Base-by-base conservation (phyloP, 768 basidiomycete species). In the Mycena galericulata region DNA sequence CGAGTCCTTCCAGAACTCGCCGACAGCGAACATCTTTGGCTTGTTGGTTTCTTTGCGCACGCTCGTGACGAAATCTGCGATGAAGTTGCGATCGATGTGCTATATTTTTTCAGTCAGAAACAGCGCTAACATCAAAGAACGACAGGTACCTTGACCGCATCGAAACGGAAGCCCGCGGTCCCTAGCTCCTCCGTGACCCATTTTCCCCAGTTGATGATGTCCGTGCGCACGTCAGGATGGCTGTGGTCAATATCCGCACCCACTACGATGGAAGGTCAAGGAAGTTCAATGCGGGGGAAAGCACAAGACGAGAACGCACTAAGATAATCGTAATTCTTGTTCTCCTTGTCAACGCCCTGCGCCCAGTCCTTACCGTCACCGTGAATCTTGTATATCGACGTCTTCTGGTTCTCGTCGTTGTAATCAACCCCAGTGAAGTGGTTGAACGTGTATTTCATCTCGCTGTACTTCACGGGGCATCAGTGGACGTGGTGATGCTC, bases 341-440 rank as follows among this genome's bases (percentile, higher is more conserved):
- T 82, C 77, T 92, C 90, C 3, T 81, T 79, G 72, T 91, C 90
- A 10, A 92, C 91, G 46, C 79, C 81, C 1, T 74, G 76, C 3
- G 90, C 90, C 91, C 91, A 92, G 27, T 84, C 83, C 74, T 87
- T 84, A n/a, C 79, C 81, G 24, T 82, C 78, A 49, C 85, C 84
- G 32, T 85, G 81, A 63, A 92, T 90, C 68, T 86, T 84, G 80
- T 82, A 92, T 34, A 92, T 75, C 40, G 79, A 83, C 38, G 80
- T 84, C 47, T 84, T 84, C 56, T 77, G 79, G 32, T 85, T 82
- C n/a, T 83, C 78, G 9, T 86, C 83, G 72, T 92, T 90, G 79
- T 85, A 91, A 71, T 92, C 92, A 20, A 92, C 73, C 83, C 89
- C 89, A 22, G 88, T 84, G 72, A 90, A 89, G 61, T 90, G 88